These are phyloP conservation scores for Coemansia javaensis DNA, from an alignment of 192 early-diverging fungal species.

Conservation along the genomic window DNA sequence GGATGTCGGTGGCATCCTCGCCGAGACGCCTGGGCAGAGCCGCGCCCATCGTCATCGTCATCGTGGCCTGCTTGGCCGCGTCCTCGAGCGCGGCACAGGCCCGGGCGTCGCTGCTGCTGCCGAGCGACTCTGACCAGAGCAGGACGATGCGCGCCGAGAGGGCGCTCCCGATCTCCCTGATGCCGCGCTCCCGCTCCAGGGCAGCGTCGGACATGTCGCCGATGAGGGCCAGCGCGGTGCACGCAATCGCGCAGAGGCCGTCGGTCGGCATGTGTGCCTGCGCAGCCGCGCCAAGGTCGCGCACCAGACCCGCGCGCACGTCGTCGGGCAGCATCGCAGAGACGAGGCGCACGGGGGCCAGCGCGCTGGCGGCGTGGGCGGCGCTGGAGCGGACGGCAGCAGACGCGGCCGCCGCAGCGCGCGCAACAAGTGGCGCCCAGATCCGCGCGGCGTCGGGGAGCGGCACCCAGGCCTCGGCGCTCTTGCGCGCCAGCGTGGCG, in stretches of 20 bases:
- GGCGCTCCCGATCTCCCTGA: not conserved
- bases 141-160: conserved; percentile 11
- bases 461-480: conserved; percentile 6
- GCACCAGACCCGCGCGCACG: conserved; percentile 6
- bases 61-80: conserved; percentile 4
- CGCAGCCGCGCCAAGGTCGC: not conserved
- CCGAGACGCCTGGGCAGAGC: too few species aligned
- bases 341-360: conserved; percentile 9
- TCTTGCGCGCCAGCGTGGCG: conserved; percentile 10
- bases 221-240: conserved; percentile 19
- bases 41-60: not conserved
- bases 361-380: not conserved
- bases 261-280: not conserved
- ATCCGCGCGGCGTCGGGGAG: conserved; percentile 4
- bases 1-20: too few species aligned
- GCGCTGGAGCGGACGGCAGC: not conserved
- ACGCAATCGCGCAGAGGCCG: conserved; percentile 5
- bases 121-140: conserved; percentile 17
- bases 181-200: not conserved
- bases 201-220: not conserved
- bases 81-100: conserved; percentile 4
- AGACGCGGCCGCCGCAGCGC: not conserved
- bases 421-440: conserved; percentile 17
- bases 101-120: not conserved
- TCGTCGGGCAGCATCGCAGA: conserved; percentile 8